These are phyloP conservation scores for Volvariella volvacea DNA, from an alignment of 1,284 basidiomycete species.

Conservation along the genomic window DNA sequence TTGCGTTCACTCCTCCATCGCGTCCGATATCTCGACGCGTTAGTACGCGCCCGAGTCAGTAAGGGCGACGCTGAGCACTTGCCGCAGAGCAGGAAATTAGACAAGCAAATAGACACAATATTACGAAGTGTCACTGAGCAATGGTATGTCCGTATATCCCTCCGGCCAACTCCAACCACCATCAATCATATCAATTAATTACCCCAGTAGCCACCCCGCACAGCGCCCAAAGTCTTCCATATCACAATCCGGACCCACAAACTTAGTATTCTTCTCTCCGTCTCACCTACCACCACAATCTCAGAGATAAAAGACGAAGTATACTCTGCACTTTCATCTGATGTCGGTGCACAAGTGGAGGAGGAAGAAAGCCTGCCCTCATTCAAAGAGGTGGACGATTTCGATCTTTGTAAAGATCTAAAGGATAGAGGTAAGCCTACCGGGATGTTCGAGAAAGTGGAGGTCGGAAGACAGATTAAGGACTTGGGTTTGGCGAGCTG, in stretches of 20 bases:
- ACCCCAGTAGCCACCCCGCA: constrained; percentile 17
- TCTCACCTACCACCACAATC: constrained; percentile 46
- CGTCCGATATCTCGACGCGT: no score
- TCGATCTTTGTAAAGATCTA: constrained; percentile 53
- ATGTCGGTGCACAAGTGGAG: constrained; percentile 22
- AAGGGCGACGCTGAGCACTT: no score
- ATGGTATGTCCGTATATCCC: no score
- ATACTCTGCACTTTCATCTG: constrained; percentile 49
- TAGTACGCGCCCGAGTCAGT: no score
- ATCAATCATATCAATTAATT: no score
- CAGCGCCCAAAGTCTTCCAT: constrained; percentile 49
- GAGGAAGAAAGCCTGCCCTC: constrained; percentile 34
- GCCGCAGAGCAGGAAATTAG: no score
- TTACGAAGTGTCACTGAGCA: no score
- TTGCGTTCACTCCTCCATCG: background rate
- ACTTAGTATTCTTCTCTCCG: constrained; percentile 54
- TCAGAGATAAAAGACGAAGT: constrained; percentile 54
- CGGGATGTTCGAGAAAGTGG: constrained; percentile 46
- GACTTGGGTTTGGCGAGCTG: constrained; percentile 47
- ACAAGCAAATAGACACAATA: no score
- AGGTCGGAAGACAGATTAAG: constrained; percentile 36
- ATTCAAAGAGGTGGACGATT: constrained; percentile 42
- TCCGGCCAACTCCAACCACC: no score
- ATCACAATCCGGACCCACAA: constrained; percentile 66
- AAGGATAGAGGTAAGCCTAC: constrained; percentile 27